Base-by-base conservation (phyloP, 768 basidiomycete genomes). In the Gymnopilus junonius region DNA sequence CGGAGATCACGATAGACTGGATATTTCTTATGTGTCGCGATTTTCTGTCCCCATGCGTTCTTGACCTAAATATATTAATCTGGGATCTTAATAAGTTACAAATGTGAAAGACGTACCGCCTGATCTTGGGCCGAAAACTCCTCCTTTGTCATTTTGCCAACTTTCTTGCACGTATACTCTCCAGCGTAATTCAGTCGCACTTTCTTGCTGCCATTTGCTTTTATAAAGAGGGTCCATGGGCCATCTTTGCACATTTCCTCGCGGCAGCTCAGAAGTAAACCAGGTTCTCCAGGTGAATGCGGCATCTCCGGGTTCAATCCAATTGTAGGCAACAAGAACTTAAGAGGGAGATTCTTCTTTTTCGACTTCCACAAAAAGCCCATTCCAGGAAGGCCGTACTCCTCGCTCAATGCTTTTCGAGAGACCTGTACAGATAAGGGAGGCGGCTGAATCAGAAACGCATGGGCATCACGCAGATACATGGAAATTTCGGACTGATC, bases 341-440 rank as follows among this genome's bases (percentile, higher is more conserved):
- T 32, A 21, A 60, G 37, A 15, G 37, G 48, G 1, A 14, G 48
- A 14, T 48, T 25, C 29, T 56, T 63, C 40, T 57, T 31, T 46
- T 63, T 63, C n/a, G 61, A 69, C 1, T 45, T 55, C 68, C 68
- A 65, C 7, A 69, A 43, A 17, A 69, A 56, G 32, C 58, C 65
- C 65, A 66, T 66, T 11, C 60, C 61, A 10, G 68, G 61, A 39
- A 66, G 59, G 4, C 64, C 58, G 29, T 62, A 69, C 27, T 32
- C 29, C 10, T 58, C 34, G 1, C 58, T 65, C 12, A 69, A 34
- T 0, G 63, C 65, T 39, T 40, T 46, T n/a, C 68, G 56, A 11
- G 68, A 69, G 3, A 69, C 48, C 3, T 23, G 32, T 12, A 65
- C 43, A 1, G 32, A 10, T 15, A 42, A 14, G 8, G 65, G 56